Conservation (phyloP, 441 rosid species). For the Eutrema salsugineum region DNA sequence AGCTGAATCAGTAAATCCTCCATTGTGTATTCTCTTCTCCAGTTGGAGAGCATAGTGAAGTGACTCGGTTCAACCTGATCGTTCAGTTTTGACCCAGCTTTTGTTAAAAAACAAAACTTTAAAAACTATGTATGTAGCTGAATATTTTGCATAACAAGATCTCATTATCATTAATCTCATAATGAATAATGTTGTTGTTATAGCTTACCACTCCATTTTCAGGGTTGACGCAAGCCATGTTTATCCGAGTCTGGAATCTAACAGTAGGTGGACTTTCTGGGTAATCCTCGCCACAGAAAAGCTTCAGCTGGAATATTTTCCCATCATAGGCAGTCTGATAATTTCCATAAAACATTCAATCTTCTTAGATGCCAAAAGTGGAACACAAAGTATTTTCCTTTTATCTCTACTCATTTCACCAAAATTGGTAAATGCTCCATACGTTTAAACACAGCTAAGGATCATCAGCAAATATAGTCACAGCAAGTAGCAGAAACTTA, state of each 20-base stretch:
- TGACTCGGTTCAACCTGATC: slow-evolving; percentile 83
- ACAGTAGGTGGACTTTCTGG: slow-evolving; percentile 89
- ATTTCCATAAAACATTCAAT: not conserved
- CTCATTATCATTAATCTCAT: not conserved
- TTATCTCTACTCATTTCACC: not conserved
- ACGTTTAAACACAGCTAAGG: not conserved
- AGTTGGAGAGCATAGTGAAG: slow-evolving; percentile 75
- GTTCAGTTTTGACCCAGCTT: not conserved
- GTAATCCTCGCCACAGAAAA: slow-evolving; percentile 84
- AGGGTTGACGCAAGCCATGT: slow-evolving; percentile 85
- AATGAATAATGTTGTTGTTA: not conserved
- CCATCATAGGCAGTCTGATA: slow-evolving; percentile 85
- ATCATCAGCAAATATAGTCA: not conserved
- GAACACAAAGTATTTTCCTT: not conserved
- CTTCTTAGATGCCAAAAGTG: not conserved
- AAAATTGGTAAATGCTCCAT: not conserved
- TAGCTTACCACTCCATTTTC: slow-evolving; percentile 79
- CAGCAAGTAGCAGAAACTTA: not conserved
- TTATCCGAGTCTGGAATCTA: slow-evolving; percentile 78
- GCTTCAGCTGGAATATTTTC: slow-evolving; percentile 88
- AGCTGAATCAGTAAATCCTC: slow-evolving; percentile 85
- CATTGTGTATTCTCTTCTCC: slow-evolving; percentile 93
- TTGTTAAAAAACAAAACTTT: not conserved
- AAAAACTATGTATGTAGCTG: not conserved
- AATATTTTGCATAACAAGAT: not conserved